Evolutionary conservation across 2,329 filamentous ascomycete genomes (phyloP).

Genomic region (Alternaria tenuissima): DNA sequence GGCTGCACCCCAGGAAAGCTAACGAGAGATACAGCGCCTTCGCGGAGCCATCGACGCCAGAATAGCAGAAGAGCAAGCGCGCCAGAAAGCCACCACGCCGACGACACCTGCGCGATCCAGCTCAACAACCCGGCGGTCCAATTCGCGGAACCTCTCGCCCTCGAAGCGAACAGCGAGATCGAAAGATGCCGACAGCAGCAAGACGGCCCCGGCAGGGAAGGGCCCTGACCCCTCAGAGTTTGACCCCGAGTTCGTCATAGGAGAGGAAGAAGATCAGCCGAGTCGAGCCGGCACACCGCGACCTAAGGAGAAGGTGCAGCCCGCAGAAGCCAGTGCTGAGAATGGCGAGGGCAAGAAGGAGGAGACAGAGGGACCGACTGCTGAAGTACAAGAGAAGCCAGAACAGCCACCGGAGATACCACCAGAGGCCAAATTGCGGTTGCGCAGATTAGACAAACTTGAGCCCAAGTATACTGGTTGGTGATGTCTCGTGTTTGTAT

Average conservation of each 20-base stretch:
- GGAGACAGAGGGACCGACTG: conserved; percentile 40
- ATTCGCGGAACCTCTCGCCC: conserved; percentile 53
- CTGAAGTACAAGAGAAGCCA: conserved; percentile 39
- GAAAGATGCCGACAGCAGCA: conserved; percentile 46
- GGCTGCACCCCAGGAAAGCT: conserved; percentile 21
- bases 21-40: conserved; percentile 66
- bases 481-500: conserved; percentile 7
- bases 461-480: conserved; percentile 85
- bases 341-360: conserved; percentile 46
- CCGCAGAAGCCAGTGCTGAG: conserved; percentile 28
- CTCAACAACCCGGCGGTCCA: conserved; percentile 56
- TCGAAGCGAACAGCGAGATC: conserved; percentile 43
- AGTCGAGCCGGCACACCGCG: conserved; percentile 69
- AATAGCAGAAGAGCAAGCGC: conserved; percentile 90
- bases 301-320: conserved; percentile 53
- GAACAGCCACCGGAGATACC: conserved; percentile 66
- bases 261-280: conserved; percentile 76
- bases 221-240: conserved; percentile 86
- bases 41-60: conserved; percentile 85
- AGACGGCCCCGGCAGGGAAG: conserved; percentile 58
- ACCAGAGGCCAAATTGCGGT: conserved; percentile 75
- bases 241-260: conserved; percentile 84
- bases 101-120: conserved; percentile 56
- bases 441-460: conserved; percentile 88
- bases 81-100: conserved; percentile 64